Conservation (phyloP, 441 rosid genomes). For the Dalechampia spathulata region DNA sequence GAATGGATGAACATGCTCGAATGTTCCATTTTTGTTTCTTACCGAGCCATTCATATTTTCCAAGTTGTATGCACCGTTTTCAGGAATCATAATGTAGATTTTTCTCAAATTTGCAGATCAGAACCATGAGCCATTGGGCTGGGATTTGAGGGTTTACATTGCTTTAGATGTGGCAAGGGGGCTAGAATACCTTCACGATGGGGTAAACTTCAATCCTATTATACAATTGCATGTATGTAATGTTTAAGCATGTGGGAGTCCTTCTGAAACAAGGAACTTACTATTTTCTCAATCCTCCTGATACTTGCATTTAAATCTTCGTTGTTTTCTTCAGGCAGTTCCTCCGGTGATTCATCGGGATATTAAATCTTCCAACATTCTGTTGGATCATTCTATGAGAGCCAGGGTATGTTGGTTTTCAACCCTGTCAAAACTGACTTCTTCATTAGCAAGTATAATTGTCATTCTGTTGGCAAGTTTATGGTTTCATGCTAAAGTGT, state of each 20-base stretch:
- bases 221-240: background rate
- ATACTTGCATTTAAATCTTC: background rate
- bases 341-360: conserved; percentile 97
- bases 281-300: background rate
- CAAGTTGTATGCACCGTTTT: background rate
- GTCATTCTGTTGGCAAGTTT: too few relatives aligned
- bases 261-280: too few relatives aligned
- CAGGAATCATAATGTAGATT: conserved; percentile 7
- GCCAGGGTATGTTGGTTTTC: conserved; percentile 59
- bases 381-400: conserved; percentile 90
- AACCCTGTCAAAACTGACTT: background rate
- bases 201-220: conserved; percentile 44
- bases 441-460: too few relatives aligned
- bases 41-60: background rate
- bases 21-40: too few relatives aligned
- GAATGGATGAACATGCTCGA: too few relatives aligned
- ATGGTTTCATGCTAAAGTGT: background rate
- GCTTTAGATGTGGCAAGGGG: conserved; percentile 95
- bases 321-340: conserved; percentile 57
- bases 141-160: conserved; percentile 81
- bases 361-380: conserved; percentile 88
- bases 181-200: conserved; percentile 97
- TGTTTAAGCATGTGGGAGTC: background rate
- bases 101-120: conserved; percentile 41
- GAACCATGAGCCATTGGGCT: conserved; percentile 46